Base-by-base conservation (phyloP, 441 rosid genomes). In the Adansonia madagascariensis region DNA sequence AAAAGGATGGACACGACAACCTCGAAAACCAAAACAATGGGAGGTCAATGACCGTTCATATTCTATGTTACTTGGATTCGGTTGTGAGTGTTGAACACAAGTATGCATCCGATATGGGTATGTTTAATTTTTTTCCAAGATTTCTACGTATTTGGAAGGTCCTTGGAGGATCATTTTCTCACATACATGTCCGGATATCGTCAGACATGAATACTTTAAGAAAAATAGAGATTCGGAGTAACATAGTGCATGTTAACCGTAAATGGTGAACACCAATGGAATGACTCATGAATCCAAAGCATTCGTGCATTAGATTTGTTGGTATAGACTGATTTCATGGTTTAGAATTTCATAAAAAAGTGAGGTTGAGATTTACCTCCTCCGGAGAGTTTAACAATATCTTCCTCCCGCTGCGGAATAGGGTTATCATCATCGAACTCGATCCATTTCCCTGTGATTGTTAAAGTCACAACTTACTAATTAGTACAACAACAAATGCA, bases 371-470 rank as follows among this genome's bases (percentile, higher is more conserved):
- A 83, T 82, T 83, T 82, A 91, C 95, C 94, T 86, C 94, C 99
- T 71, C 99, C 99, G 2, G 99, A 96, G 46, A 93, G 89, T 85
- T 87, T 93, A 2, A 86, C 85, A 76, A 96, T 96, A 77, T 91
- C 99, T 80, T 94, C 99, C 80, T 94, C 98, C 22, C 90, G 89
- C 78, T 92, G 98, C 18, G 88, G 86, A 77, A 90, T 88, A 31
- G 98, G 97, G 82, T 87, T 85, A 49, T 91, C 94, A 79, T 96
- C 98, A 70, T 88, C 98, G 70, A 83, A 96, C 79, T 91, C 94
- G 6, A 96, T 88, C 99, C 99, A 96, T 83, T 91, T 94, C 44
- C 98, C 98, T 96, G 89, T 14, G 24, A 75, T 73, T 18, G 41
- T 35, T 35, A 35, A 35, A 73, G 49, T 53, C 52, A 69, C 73